These are phyloP conservation scores for Acrasis kona DNA, from an alignment of 78 protist genomes.

Conservation along the genomic window DNA sequence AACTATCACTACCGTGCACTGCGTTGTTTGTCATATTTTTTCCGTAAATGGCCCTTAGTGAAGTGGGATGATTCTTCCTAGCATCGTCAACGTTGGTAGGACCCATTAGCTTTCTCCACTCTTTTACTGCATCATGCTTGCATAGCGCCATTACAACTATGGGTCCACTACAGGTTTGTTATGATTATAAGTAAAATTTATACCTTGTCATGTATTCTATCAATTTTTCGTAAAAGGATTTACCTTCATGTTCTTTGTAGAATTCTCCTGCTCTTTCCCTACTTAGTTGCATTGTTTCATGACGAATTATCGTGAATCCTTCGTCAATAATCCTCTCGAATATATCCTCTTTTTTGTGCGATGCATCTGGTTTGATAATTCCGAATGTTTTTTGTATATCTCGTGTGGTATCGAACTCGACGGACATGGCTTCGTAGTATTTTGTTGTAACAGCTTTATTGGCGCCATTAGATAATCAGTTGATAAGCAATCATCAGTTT, in stretches of 20 bases:
- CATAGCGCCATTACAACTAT: constrained; percentile 8
- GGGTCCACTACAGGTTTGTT: constrained; percentile 35
- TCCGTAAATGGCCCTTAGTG: neutral
- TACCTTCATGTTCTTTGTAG: constrained; percentile 40
- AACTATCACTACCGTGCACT: neutral
- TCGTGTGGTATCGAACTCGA: too few relatives aligned
- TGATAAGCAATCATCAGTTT: too few relatives aligned
- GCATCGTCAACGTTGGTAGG: neutral
- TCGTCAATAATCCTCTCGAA: neutral
- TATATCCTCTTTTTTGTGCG: constrained; percentile 15
- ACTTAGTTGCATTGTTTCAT: neutral
- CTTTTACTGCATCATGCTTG: constrained; percentile 18
- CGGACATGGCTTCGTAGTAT: too few relatives aligned
- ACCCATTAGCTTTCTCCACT: constrained; percentile 26
- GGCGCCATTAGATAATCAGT: too few relatives aligned
- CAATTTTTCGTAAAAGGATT: constrained; percentile 23
- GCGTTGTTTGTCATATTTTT: constrained; percentile 7
- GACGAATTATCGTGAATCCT: constrained; percentile 25
- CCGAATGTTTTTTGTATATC: constrained; percentile 22
- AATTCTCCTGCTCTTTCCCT: constrained; percentile 21
- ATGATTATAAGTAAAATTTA: too few relatives aligned
- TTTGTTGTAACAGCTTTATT: too few relatives aligned
- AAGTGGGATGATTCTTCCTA: neutral
- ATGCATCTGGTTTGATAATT: constrained; percentile 40
- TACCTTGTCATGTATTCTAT: constrained; percentile 35